Conservation (phyloP, 2,329 filamentous ascomycete species). For the Arthrobotrys pseudoclavata region DNA sequence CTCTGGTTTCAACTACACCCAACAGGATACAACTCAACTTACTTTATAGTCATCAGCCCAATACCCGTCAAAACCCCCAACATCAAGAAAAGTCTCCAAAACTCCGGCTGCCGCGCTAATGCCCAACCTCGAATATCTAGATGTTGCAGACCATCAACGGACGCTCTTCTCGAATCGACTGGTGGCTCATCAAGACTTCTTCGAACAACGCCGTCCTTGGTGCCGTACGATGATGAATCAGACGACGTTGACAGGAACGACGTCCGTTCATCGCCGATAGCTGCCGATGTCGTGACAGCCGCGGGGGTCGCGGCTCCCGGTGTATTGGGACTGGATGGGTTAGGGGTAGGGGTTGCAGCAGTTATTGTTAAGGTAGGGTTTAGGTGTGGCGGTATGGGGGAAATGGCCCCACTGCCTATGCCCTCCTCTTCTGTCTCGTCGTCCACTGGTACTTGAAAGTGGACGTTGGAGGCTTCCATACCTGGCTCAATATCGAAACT, state of each 20-base stretch:
- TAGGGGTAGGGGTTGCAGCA: constrained; percentile 58
- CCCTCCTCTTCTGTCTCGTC: constrained; percentile 51
- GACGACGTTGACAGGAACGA: constrained; percentile 79
- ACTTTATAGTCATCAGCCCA: constrained; percentile 99
- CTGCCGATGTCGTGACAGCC: constrained; percentile 34
- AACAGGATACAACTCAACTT: constrained; percentile 66
- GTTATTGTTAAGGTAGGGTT: constrained; percentile 54
- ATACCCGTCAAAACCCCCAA: constrained; percentile 93
- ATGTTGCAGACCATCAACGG: constrained; percentile 53
- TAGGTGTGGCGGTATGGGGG: constrained; percentile 28
- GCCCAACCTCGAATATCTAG: constrained; percentile 90
- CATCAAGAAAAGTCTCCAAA: constrained; percentile 90
- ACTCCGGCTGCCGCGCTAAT: constrained; percentile 79
- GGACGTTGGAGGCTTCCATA: constrained; percentile 68
- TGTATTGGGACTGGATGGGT: constrained; percentile 48
- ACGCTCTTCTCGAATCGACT: constrained; percentile 44
- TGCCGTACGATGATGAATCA: constrained; percentile 67
- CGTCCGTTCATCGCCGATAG: constrained; percentile 76
- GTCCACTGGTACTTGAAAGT: constrained; percentile 45
- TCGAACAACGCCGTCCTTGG: constrained; percentile 61
- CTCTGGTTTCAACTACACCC: neutral
- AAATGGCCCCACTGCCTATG: constrained; percentile 37
- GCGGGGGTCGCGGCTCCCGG: constrained; percentile 47
- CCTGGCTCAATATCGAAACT: constrained; percentile 72
- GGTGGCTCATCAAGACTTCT: constrained; percentile 72